Conservation (phyloP, 2,329 filamentous ascomycete genomes). For the Dichotomopilus funicola region DNA sequence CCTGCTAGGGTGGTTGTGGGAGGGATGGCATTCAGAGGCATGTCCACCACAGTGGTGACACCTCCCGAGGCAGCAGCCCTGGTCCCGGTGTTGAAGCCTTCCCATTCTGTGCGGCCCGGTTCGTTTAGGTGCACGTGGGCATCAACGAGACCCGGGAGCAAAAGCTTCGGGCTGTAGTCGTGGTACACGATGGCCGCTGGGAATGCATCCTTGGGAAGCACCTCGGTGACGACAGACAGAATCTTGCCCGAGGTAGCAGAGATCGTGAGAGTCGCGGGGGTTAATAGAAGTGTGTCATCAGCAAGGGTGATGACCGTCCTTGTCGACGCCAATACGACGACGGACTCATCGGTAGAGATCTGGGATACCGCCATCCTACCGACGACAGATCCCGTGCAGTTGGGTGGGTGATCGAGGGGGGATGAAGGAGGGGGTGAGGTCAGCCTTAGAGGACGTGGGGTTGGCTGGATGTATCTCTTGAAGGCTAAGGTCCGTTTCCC, state of each 20-base stretch:
- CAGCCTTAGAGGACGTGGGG: neutral
- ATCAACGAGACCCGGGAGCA: conserved; percentile 89
- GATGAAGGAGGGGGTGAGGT: neutral
- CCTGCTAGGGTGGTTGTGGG: conserved; percentile 85
- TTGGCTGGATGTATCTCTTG: neutral
- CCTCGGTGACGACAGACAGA: conserved; percentile 61
- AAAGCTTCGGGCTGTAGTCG: conserved; percentile 76
- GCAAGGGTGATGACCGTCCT: conserved; percentile 72
- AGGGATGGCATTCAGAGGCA: conserved; percentile 95
- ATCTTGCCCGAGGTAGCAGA: conserved; percentile 80
- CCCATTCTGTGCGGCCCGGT: conserved; percentile 95
- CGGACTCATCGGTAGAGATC: conserved; percentile 28
- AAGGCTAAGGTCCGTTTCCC: no score
- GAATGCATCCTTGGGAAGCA: conserved; percentile 72
- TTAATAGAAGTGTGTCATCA: conserved; percentile 55
- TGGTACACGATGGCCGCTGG: conserved; percentile 65
- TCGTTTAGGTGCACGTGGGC: conserved; percentile 98
- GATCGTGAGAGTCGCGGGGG: conserved; percentile 75
- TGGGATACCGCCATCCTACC: conserved; percentile 28
- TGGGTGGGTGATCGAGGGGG: neutral
- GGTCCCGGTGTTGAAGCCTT: conserved; percentile 93
- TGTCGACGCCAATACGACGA: conserved; percentile 76
- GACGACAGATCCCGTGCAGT: neutral
- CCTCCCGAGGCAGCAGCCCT: conserved; percentile 90
- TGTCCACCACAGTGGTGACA: conserved; percentile 94